Percentiles rank a stretch among this genome's conserved stretches.
Evolutionary conservation across 805 yeast species (phyloP).

Genomic region (Candida xyloterini): DNA sequence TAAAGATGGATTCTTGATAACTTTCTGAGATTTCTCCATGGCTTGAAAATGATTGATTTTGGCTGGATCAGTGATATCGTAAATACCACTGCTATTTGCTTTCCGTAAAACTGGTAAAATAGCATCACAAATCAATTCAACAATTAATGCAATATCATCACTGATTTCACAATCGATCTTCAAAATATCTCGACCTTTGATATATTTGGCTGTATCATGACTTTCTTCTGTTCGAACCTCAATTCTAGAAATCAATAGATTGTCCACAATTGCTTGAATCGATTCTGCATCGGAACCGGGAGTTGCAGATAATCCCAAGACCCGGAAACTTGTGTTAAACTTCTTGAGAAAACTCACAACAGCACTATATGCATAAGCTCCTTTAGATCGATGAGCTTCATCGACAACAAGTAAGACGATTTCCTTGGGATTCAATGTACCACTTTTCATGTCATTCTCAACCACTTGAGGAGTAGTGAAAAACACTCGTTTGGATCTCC

Average conservation of each 20-base stretch:
- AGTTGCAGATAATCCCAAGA: conserved; percentile 91
- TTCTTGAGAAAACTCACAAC: conserved; percentile 67
- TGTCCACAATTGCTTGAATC: conserved; percentile 79
- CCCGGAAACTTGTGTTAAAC: conserved; percentile 63
- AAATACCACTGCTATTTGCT: conserved; percentile 62
- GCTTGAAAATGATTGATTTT: conserved; percentile 68
- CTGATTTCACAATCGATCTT: conserved; percentile 54
- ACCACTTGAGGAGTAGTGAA: conserved; percentile 97
- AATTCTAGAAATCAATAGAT: conserved; percentile 67
- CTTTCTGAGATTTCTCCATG: conserved; percentile 61
- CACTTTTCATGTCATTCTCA: conserved; percentile 79
- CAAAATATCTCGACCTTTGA: conserved; percentile 63
- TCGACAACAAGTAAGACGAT: conserved; percentile 80
- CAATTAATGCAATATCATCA: conserved; percentile 52
- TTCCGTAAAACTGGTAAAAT: conserved; percentile 61
- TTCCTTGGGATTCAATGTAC: conserved; percentile 70
- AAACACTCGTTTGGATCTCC: conserved; percentile 75
- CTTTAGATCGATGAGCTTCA: conserved; percentile 94
- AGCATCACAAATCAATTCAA: conserved; percentile 58
- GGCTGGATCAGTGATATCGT: conserved; percentile 63
- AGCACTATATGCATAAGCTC: conserved; percentile 83
- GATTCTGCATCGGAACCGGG: conserved; percentile 88
- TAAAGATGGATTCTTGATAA: conserved; percentile 49
- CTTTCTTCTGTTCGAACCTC: conserved; percentile 87
- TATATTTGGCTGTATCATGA: conserved; percentile 73